Evolutionary conservation across 805 yeast genomes (phyloP).

Genomic region (Wilhelminamyces savonicus): DNA sequence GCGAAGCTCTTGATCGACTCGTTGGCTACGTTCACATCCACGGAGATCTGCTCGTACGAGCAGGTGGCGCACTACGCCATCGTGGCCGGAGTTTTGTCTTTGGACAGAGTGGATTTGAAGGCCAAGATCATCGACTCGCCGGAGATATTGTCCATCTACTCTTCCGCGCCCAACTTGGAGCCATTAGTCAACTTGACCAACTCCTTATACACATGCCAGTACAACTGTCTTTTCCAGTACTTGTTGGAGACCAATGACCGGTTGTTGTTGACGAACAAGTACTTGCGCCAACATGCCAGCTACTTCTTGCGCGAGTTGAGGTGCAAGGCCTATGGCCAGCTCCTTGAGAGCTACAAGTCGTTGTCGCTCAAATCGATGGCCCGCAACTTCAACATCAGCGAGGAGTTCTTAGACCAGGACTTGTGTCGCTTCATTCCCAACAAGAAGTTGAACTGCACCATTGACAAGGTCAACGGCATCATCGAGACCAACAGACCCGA

Average conservation of each 20-base stretch:
- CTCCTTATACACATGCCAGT: slow-evolving; percentile 84
- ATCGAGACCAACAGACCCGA: slow-evolving; percentile 96
- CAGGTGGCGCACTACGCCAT: slow-evolving; percentile 85
- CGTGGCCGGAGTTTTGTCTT: slow-evolving; percentile 77
- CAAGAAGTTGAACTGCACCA: slow-evolving; percentile 89
- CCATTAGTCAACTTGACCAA: slow-evolving; percentile 81
- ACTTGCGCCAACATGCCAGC: slow-evolving; percentile 70
- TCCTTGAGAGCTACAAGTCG: slow-evolving; percentile 90
- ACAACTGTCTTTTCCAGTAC: slow-evolving; percentile 68
- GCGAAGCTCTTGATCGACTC: slow-evolving; percentile 82
- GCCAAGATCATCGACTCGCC: slow-evolving; percentile 87
- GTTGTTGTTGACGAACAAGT: slow-evolving; percentile 56
- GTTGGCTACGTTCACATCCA: slow-evolving; percentile 90
- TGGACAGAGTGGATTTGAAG: slow-evolving; percentile 81
- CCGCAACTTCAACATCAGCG: slow-evolving; percentile 81
- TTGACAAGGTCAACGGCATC: slow-evolving; percentile 91
- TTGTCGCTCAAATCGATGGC: slow-evolving; percentile 91
- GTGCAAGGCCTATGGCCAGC: slow-evolving; percentile 89
- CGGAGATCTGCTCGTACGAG: slow-evolving; percentile 84
- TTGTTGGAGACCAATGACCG: slow-evolving; percentile 73
- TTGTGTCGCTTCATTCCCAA: slow-evolving; percentile 87
- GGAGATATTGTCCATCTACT: slow-evolving; percentile 75
- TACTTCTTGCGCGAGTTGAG: slow-evolving; percentile 89
- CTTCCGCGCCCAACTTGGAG: slow-evolving; percentile 64
- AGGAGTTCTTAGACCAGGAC: slow-evolving; percentile 81